Base-by-base conservation (phyloP, 2,329 filamentous ascomycete genomes). In the Chaetomiaceae sp. region DNA sequence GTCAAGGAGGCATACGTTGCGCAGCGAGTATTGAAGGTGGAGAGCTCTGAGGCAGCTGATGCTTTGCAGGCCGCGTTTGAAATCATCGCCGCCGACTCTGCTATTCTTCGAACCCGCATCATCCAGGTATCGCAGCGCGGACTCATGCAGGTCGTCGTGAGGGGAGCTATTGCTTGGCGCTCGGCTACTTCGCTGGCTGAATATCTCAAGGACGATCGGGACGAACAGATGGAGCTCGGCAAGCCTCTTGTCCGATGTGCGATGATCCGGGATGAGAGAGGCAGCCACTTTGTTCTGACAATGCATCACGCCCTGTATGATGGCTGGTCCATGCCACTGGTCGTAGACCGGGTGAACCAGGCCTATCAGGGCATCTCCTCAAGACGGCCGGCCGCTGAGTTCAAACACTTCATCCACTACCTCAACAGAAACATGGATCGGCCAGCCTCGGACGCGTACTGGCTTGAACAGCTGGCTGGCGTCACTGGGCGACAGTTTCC, bases 241-340 rank as follows among this genome's bases (percentile, higher is more conserved):
- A 34, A 40, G 24, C 27, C 24, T 12, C 43, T 50, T 2, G 43
- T 42, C 1, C 43, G 48, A 4, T 50, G 44, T 12, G 43, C 48
- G 17, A 50, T 50, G 48, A 60, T 74, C 11, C 45, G 60, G 3
- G 62, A 66, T 26, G 49, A 55, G 3, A 51, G 55, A 6, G 65
- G 61, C 37, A 56, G 62, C 14, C 63, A 68, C 52, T 75, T 78
- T 50, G 69, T 78, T n/a, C 61, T 75, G 50, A 74, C 73, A 1
- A 45, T 76, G 62, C 76, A 79, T 51, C 76, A 79, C 51, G 72
- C 70, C 4, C 57, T 79, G 0, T 80, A 79, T 48, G 76, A 80
- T 42, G 76, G 76, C 19, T 78, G 75, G 75, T 71, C 69, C 0
- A 72, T 76, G 69, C 70, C 70, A 4, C 56, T 76, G 3, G 58